Evolutionary conservation across 139 green algal species (phyloP), one percentile per base, ranked within the genome.

Genomic region (Chlorella ohadii): DNA sequence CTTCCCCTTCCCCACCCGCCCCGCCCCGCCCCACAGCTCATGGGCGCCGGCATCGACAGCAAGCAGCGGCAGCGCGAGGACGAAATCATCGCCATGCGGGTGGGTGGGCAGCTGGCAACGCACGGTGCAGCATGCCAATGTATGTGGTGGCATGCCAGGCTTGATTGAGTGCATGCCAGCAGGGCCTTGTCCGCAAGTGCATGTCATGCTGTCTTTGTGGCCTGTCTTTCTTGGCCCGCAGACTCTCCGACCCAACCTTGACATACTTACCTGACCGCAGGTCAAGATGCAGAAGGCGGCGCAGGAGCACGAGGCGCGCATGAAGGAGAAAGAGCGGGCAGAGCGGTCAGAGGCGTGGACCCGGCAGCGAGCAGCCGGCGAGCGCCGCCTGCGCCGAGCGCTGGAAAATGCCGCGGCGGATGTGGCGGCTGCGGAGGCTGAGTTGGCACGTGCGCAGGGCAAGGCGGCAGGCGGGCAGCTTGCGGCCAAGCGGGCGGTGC

Each of bases 71-170:
- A 63, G 39, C 25, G 28, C 39, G 78, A 83, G 78, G 31, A 83
- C 39, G 63, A 61, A 36, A 7, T 83, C 78, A 83, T 83, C 28
- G 78, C 78, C 39, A 75, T 83, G 78, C 61, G 78, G 59, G 76
- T 82, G 59, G 22, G 76, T 0, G 25, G 16, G 67, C 7, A 31
- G 2, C 13, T 11, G 68, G 36, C n/a, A 1, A 31, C 3, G 34
- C 34, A 59, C 11, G 44, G 44, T 16, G 51, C 51, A 59, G 51
- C 12, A 20, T 59, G 51, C 51, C 51, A 72, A 28, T n/a, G n/a
- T 20, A 34, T 68, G 63, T 6, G 63, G 5, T n/a, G n/a, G n/a
- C n/a, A n/a, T n/a, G n/a, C n/a, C n/a, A n/a, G n/a, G n/a, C n/a
- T n/a, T n/a, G n/a, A n/a, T n/a, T n/a, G n/a, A n/a, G n/a, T n/a